A percentile compares a stretch with the other conserved stretches of the same genome.
Conservation (phyloP, 2,329 filamentous ascomycete species). For the Beauveria sp. region DNA sequence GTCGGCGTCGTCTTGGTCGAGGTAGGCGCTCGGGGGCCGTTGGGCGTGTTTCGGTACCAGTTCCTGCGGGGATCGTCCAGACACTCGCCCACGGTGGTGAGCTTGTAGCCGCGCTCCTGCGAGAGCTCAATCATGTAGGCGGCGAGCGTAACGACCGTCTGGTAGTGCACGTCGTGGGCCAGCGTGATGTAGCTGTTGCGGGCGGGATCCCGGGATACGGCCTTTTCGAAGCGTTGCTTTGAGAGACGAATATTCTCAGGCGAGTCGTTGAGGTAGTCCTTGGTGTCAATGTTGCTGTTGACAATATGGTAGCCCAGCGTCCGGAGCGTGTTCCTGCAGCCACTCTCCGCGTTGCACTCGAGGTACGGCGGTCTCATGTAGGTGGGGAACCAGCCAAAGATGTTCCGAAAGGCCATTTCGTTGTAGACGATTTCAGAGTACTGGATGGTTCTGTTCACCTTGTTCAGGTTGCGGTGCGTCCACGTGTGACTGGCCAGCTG, state of each 20-base stretch:
- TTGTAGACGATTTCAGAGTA: conserved; percentile 34
- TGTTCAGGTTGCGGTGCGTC: conserved; percentile 36
- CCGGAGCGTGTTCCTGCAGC: conserved; percentile 28
- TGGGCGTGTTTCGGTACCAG: conserved; percentile 40
- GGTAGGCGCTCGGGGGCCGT: conserved; percentile 12
- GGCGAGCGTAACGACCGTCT: conserved; percentile 35
- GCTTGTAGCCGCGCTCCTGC: conserved; percentile 32
- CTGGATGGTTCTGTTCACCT: conserved; percentile 25
- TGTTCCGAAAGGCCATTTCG: conserved; percentile 35
- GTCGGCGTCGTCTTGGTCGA: conserved; percentile 12
- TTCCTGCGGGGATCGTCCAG: conserved; percentile 41
- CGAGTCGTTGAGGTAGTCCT: conserved; percentile 48
- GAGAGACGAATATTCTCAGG: conserved; percentile 40
- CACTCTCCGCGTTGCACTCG: conserved; percentile 32
- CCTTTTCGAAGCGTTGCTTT: conserved; percentile 29
- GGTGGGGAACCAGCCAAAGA: conserved; percentile 33
- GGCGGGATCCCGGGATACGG: conserved; percentile 24
- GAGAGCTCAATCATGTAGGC: conserved; percentile 36
- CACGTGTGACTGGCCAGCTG: conserved; percentile 41
- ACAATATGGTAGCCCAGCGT: conserved; percentile 47
- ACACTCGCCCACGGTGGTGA: conserved; percentile 50
- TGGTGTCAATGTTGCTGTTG: conserved; percentile 52
- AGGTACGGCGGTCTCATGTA: conserved; percentile 40
- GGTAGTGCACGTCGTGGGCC: conserved; percentile 42
- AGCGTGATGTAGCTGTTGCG: conserved; percentile 41